These are phyloP conservation scores for Trichomonas vaginalis DNA, from an alignment of 208 protist genomes.

Conservation along the genomic window DNA sequence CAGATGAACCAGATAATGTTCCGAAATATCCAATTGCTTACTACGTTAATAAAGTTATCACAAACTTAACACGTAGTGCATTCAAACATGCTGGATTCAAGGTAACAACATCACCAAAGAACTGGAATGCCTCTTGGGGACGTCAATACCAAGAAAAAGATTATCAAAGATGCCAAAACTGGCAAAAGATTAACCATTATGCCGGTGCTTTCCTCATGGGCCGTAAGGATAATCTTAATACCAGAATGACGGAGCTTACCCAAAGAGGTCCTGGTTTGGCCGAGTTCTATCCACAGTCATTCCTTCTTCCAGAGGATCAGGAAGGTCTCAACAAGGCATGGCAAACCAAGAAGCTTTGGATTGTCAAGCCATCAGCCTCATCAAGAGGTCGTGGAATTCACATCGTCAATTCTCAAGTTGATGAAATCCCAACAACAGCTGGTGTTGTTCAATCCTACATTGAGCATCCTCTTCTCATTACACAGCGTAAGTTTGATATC, in stretches of 20 bases:
- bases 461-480: conserved; percentile 13
- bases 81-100: not conserved
- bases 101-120: not conserved
- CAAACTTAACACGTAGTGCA: not conserved
- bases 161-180: not conserved
- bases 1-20: not conserved
- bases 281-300: not conserved
- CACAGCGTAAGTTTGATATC: conserved; percentile 36
- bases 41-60: not conserved
- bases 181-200: conserved; percentile 28
- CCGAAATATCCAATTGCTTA: not conserved
- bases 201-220: conserved; percentile 28
- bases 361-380: conserved; percentile 2
- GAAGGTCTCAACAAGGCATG: not conserved
- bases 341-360: not conserved
- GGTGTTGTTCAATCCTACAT: conserved; percentile 17
- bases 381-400: not conserved
- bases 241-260: not conserved
- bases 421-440: not conserved
- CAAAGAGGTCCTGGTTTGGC: not conserved
- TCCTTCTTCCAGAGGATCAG: not conserved
- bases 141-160: not conserved
- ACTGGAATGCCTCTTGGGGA: not conserved
- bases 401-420: not conserved
- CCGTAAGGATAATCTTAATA: conserved; percentile 24